phyloP scores from a whole-genome alignment of 176 grass and related monocot species.

The Carex pumila region DNA sequence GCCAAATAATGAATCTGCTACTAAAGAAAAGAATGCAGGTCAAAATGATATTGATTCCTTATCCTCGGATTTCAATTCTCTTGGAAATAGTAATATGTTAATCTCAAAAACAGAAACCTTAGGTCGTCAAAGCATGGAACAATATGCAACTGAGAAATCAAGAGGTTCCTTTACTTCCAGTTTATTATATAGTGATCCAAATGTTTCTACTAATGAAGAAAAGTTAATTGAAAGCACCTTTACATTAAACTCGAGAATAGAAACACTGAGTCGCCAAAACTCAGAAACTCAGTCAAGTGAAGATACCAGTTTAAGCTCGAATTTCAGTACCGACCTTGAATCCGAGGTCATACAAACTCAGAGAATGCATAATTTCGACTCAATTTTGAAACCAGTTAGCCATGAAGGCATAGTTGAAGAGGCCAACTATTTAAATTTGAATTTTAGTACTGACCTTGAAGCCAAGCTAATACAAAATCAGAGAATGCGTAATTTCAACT shows the following conservation, averaged over 20 bases:
- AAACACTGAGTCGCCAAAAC: neutral
- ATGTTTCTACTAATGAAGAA: constrained; percentile 18
- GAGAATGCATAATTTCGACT: neutral
- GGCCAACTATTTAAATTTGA: neutral
- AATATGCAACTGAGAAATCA: neutral
- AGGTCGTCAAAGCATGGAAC: neutral
- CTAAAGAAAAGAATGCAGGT: neutral
- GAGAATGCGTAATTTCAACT: neutral
- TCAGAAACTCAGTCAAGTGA: neutral
- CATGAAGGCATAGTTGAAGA: neutral
- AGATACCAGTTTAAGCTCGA: neutral
- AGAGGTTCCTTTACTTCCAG: neutral
- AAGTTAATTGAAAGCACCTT: neutral
- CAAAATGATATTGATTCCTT: constrained; percentile 8
- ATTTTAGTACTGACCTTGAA: neutral
- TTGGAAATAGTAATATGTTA: neutral
- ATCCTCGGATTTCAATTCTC: neutral
- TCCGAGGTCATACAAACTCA: neutral
- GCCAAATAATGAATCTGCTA: neutral
- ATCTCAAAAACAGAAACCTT: neutral
- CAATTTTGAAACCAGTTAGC: neutral
- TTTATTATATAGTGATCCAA: neutral
- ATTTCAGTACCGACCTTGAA: neutral
- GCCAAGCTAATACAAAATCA: neutral
- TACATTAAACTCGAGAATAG: neutral